Percentiles rank a stretch among this genome's conserved stretches.
These are phyloP conservation scores for Syzygium jambos DNA, from an alignment of 345 rosid genomes.

Conservation along the genomic window DNA sequence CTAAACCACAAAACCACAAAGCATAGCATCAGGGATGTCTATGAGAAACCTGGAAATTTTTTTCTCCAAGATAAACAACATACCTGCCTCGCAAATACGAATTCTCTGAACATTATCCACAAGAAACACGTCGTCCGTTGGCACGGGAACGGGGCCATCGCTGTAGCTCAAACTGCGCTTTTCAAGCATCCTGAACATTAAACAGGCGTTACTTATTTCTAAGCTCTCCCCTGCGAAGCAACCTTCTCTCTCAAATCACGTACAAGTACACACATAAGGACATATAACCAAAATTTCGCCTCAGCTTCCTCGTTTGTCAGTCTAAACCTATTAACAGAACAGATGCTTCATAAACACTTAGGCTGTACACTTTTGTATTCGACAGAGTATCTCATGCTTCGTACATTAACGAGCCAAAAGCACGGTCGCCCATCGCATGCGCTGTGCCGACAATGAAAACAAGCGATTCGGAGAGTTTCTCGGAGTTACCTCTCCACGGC, in stretches of 20 bases:
- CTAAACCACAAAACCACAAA: neutral
- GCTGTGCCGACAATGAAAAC: neutral
- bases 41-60: neutral
- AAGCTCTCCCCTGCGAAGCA: neutral
- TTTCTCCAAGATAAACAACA: neutral
- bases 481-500: conserved; percentile 61
- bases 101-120: conserved; percentile 66
- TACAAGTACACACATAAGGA: no score
- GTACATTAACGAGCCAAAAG: neutral
- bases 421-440: neutral
- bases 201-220: neutral
- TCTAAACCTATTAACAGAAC: neutral
- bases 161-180: conserved; percentile 78
- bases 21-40: neutral
- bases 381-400: neutral
- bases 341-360: neutral
- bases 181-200: conserved; percentile 66
- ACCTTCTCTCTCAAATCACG: neutral
- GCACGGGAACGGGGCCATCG: conserved; percentile 80
- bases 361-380: neutral
- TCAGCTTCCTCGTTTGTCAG: neutral
- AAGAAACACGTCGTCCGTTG: conserved; percentile 56
- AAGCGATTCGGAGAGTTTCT: neutral
- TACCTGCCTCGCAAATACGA: conserved; percentile 76
- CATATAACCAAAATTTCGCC: neutral